These are phyloP conservation scores for Lenzites betulinus DNA, from an alignment of 768 basidiomycete species.

Conservation along the genomic window DNA sequence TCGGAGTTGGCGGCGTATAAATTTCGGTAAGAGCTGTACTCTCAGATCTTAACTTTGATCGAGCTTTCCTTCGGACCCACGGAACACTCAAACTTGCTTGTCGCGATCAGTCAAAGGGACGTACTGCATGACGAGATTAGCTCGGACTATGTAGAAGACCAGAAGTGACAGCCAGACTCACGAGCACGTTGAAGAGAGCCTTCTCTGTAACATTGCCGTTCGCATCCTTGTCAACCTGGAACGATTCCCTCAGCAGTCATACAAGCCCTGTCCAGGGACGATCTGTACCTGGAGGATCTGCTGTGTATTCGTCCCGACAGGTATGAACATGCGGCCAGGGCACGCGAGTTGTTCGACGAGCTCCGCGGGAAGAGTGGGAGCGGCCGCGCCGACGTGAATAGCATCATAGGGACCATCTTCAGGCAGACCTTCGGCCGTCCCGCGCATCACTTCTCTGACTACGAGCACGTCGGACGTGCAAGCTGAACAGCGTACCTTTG, in stretches of 20 bases:
- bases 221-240: slow-evolving; percentile 75
- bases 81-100: slow-evolving; percentile 5
- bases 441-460: not conserved
- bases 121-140: slow-evolving; percentile 44
- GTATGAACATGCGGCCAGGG: slow-evolving; percentile 90
- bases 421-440: slow-evolving; percentile 14
- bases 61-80: too few species aligned
- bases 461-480: not conserved
- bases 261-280: not conserved
- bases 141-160: too few species aligned
- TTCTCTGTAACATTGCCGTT: slow-evolving; percentile 65
- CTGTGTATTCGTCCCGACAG: slow-evolving; percentile 67
- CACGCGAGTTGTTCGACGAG: slow-evolving; percentile 78
- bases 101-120: slow-evolving; percentile 69
- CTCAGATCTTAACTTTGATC: too few species aligned
- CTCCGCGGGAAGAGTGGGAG: slow-evolving; percentile 66
- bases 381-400: slow-evolving; percentile 95
- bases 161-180: slow-evolving; percentile 30
- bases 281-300: slow-evolving; percentile 48
- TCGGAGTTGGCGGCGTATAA: too few species aligned
- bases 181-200: slow-evolving; percentile 79
- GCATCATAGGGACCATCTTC: slow-evolving; percentile 44
- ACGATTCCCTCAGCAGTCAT: not conserved
- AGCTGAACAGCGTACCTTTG: slow-evolving; percentile 46
- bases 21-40: too few species aligned